Conservation (phyloP, 2,329 filamentous ascomycete genomes). For the Emericellopsis atlantica region DNA sequence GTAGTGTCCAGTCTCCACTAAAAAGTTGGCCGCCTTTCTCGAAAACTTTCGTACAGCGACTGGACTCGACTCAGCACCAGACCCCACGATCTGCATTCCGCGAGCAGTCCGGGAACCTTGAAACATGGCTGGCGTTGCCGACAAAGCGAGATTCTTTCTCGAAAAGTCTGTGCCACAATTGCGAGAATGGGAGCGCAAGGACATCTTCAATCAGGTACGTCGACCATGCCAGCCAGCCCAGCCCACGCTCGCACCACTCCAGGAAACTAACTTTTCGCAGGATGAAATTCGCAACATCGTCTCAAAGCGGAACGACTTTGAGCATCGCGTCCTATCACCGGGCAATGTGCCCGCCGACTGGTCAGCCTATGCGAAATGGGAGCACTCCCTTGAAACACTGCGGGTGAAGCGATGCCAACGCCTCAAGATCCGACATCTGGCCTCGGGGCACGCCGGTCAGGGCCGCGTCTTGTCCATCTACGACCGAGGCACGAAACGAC, state of each 20-base stretch:
- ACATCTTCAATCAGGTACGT: constrained; percentile 69
- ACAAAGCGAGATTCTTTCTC: constrained; percentile 91
- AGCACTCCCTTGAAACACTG: constrained; percentile 58
- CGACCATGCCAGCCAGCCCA: background rate
- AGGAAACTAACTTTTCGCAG: constrained; percentile 23
- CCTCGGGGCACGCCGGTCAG: constrained; percentile 59
- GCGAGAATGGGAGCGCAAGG: constrained; percentile 82
- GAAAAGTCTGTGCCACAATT: constrained; percentile 88
- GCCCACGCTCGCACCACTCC: no score
- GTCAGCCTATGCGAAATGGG: constrained; percentile 68
- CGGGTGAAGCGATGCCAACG: constrained; percentile 74
- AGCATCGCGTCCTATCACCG: constrained; percentile 78
- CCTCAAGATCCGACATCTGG: constrained; percentile 57
- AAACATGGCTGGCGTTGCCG: constrained; percentile 68
- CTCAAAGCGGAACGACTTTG: constrained; percentile 82
- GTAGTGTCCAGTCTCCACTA: constrained; percentile 5
- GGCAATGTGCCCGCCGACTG: constrained; percentile 69
- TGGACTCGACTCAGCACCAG: background rate
- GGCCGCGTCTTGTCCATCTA: constrained; percentile 81
- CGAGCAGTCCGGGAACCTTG: background rate
- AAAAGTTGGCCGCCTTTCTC: constrained; percentile 4
- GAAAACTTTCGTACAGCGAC: constrained; percentile 1
- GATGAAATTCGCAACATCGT: constrained; percentile 86
- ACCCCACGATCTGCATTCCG: background rate
- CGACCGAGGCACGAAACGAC: constrained; percentile 73